Conservation (phyloP, 345 rosid species). For the Ceriops tagal region DNA sequence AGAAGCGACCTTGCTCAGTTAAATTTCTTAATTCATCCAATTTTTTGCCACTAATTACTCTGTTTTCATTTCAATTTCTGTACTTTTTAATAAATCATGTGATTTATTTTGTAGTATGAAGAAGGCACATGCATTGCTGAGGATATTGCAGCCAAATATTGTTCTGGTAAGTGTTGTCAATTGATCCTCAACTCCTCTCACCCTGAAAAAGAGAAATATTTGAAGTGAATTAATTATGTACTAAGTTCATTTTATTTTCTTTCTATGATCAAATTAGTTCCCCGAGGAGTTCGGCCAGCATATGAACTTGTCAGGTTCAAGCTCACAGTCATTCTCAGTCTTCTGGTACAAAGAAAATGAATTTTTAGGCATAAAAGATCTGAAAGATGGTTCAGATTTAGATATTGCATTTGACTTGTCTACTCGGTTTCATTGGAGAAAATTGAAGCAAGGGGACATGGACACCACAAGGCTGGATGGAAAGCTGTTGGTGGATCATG, state of each 20-base stretch:
- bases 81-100: neutral
- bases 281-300: slow-evolving; percentile 50
- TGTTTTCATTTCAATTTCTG: neutral
- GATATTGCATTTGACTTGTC: slow-evolving; percentile 56
- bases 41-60: no score
- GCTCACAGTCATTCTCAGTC: slow-evolving; percentile 22
- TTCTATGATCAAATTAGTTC: slow-evolving; percentile 38
- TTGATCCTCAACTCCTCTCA: neutral
- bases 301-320: slow-evolving; percentile 26
- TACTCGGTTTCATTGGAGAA: slow-evolving; percentile 47
- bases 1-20: no score
- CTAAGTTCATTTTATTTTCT: neutral
- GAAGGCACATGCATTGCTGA: slow-evolving; percentile 48
- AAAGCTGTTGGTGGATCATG: slow-evolving; percentile 42
- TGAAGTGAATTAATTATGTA: neutral
- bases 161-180: slow-evolving; percentile 45
- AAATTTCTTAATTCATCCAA: no score
- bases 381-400: slow-evolving; percentile 31
- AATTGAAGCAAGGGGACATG: slow-evolving; percentile 29
- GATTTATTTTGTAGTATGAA: slow-evolving; percentile 34
- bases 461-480: slow-evolving; percentile 61
- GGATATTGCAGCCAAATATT: slow-evolving; percentile 56
- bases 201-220: no score
- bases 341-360: slow-evolving; percentile 46
- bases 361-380: slow-evolving; percentile 39